Percentiles rank a stretch among this genome's conserved stretches.
These are phyloP conservation scores for Neoscytalidium dimidiatum DNA, from an alignment of 2,329 filamentous ascomycete species.

Conservation along the genomic window DNA sequence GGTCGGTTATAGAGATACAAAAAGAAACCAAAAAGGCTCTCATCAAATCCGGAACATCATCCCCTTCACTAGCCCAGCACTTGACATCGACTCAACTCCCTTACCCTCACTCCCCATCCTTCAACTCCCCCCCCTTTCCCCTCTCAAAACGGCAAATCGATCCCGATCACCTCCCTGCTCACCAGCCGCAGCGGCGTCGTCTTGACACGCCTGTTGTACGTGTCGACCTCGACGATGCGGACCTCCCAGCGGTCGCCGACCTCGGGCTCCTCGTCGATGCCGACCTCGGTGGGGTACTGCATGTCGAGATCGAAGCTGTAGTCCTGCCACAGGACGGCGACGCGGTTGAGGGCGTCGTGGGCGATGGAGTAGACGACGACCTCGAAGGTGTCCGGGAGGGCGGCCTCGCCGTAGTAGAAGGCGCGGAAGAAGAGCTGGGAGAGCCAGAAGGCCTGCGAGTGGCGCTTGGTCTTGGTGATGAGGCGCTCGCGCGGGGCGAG, in stretches of 20 bases:
- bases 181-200: slow-evolving; percentile 43
- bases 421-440: slow-evolving; percentile 59
- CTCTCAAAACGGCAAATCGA: not conserved
- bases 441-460: slow-evolving; percentile 51
- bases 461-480: slow-evolving; percentile 40
- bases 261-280: slow-evolving; percentile 24
- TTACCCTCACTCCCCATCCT: not conserved
- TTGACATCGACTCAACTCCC: not conserved
- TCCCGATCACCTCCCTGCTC: slow-evolving; percentile 19
- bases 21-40: too few species aligned
- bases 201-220: slow-evolving; percentile 33
- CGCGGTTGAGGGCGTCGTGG: not conserved
- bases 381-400: slow-evolving; percentile 51
- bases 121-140: not conserved
- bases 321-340: slow-evolving; percentile 2
- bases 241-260: slow-evolving; percentile 51
- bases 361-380: slow-evolving; percentile 29
- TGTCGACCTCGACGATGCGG: slow-evolving; percentile 38
- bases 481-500: slow-evolving; percentile 46
- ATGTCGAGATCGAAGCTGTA: slow-evolving; percentile 13
- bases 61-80: not conserved
- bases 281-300: slow-evolving; percentile 26
- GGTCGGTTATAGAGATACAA: too few species aligned
- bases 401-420: slow-evolving; percentile 55
- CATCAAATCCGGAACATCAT: too few species aligned